Evolutionary conservation across 164 flowering plant species (phyloP), one percentile per base, ranked within the genome.

Genomic region (Akebia trifoliata): DNA sequence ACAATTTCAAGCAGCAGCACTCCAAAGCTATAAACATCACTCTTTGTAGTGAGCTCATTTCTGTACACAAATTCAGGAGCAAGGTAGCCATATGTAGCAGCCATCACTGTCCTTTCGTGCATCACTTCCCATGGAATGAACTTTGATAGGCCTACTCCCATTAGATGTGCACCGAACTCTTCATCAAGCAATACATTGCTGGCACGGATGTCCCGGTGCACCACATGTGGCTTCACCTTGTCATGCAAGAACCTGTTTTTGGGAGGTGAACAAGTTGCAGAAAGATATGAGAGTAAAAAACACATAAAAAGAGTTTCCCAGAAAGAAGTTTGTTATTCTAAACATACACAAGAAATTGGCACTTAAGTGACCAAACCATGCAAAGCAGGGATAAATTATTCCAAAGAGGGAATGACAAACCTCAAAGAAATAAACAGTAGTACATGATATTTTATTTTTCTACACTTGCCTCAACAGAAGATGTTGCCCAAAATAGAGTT

Each of bases 171-270:
- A 49, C 81, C 83, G 62, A 86, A 91, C 49, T 91, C 98, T 67
- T 91, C 98, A 64, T 91, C 96, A 20, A 91, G 87, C 24, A 86
- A 79, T 0, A 91, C 96, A 58, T 86, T 88, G 65, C 84, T 86
- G 39, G 98, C 98, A 37, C 92, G 83, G 39, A 91, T 85, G 59
- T 91, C 96, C 25, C 88, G 79, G 61, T 91, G 96, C 54, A 91
- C 98, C 54, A 86, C 92, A 50, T 91, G 96, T 31, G 98, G 98
- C 74, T 91, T 91, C 56, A 88, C 94, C 76, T 88, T 88, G 80
- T 91, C 98, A 74, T 91, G 98, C 57, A 91, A 74, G 66, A 91
- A 91, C 56, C 97, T 90, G 80, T 61, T 56, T 26, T 20, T 15
- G 31, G 32, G 17, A 37, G 51, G 50, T n/a, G 35, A 22, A 55